Conservation (phyloP, 345 rosid species). For the Eutrema heterophyllum region DNA sequence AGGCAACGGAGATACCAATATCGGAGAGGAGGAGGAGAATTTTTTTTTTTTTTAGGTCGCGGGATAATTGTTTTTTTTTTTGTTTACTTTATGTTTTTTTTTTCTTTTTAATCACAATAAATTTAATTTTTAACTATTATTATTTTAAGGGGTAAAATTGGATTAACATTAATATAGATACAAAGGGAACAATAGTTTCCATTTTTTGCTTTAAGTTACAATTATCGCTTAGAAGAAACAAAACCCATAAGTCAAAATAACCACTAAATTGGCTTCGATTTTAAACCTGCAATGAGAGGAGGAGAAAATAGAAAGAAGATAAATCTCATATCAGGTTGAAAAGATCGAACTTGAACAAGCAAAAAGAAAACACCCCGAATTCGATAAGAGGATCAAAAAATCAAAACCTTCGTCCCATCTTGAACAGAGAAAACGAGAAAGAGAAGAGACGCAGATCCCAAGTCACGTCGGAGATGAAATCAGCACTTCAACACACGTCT, state of each 20-base stretch:
- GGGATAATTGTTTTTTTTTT: no score
- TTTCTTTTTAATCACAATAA: no score
- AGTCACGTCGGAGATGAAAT: not conserved
- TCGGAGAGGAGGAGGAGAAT: no score
- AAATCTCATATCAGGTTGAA: slow-evolving; percentile 13
- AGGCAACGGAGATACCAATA: no score
- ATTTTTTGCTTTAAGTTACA: no score
- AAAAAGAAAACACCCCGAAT: not conserved
- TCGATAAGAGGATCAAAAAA: slow-evolving; percentile 18
- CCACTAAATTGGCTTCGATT: not conserved
- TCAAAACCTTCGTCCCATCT: slow-evolving; percentile 27
- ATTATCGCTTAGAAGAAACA: slow-evolving; percentile 11
- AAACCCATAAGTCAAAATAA: slow-evolving; percentile 24
- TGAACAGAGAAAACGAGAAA: not conserved
- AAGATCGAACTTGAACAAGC: not conserved
- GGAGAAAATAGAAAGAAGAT: not conserved
- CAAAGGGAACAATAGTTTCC: no score
- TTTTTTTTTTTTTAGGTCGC: no score
- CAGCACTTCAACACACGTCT: no score
- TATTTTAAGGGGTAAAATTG: no score
- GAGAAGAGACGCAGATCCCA: slow-evolving; percentile 20
- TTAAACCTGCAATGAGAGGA: not conserved
- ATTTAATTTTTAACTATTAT: no score
- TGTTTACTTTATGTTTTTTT: no score
- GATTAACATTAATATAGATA: no score